Percentiles rank a stretch among this genome's conserved stretches.
Evolutionary conservation across 331 rosid genomes (phyloP).

Genomic region (Malus hybrid): DNA sequence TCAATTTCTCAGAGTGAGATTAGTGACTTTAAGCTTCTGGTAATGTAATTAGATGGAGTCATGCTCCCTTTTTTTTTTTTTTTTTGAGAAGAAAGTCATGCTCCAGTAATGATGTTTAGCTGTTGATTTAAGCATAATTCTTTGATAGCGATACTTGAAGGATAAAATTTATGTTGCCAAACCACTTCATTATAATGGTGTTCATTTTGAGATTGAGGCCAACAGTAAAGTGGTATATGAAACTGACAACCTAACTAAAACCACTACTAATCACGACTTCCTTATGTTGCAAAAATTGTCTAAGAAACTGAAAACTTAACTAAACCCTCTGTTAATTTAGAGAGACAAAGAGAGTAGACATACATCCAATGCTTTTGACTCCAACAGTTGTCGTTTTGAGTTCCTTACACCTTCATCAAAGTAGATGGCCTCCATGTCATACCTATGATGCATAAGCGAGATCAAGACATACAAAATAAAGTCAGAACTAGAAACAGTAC

Average conservation of each 20-base stretch:
- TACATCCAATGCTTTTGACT: no score
- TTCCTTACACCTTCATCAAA: slow-evolving; percentile 69
- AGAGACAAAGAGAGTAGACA: no score
- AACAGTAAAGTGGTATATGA: neutral
- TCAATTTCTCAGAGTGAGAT: neutral
- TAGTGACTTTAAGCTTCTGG: neutral
- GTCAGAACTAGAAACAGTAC: neutral
- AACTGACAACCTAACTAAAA: neutral
- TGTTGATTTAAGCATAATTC: neutral
- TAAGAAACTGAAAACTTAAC: neutral
- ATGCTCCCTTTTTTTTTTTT: no score
- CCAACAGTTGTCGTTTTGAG: no score
- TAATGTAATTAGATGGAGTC: neutral
- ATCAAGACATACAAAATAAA: neutral
- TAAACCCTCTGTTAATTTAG: neutral
- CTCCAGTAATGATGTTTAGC: neutral
- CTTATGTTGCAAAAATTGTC: neutral
- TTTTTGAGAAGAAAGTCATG: no score
- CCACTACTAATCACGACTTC: neutral
- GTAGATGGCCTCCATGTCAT: slow-evolving; percentile 59
- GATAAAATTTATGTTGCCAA: neutral
- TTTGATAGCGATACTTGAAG: neutral
- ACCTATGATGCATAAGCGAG: slow-evolving; percentile 25
- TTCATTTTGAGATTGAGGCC: neutral
- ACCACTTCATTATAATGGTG: neutral